Conservation (phyloP, 2,329 filamentous ascomycete species). For the Davidsoniella eucalypti region DNA sequence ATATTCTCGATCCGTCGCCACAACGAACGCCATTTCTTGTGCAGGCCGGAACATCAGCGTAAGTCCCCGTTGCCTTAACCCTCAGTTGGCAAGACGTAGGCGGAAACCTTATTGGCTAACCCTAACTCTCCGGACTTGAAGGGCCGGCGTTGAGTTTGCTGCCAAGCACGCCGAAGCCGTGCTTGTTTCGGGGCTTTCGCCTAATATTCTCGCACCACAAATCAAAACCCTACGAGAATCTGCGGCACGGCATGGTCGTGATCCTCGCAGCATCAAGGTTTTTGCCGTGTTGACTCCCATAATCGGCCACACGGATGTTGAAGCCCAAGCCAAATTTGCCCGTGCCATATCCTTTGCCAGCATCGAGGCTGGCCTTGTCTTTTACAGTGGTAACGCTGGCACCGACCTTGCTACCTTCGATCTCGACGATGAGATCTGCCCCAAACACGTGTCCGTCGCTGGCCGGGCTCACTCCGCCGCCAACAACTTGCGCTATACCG, state of each 20-base stretch:
- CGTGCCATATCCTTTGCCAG: constrained; percentile 38
- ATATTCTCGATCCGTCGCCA: constrained; percentile 43
- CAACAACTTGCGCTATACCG: constrained; percentile 25
- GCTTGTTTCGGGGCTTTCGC: constrained; percentile 42
- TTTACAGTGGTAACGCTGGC: constrained; percentile 53
- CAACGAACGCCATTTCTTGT: constrained; percentile 49
- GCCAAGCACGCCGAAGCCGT: constrained; percentile 49
- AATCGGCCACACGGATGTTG: constrained; percentile 41
- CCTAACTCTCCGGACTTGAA: not conserved
- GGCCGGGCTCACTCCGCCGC: constrained; percentile 38
- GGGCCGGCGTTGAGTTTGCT: constrained; percentile 40
- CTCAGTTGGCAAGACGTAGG: not conserved
- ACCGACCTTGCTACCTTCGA: constrained; percentile 44
- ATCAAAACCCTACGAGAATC: constrained; percentile 39
- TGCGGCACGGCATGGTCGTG: constrained; percentile 33
- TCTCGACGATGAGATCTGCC: constrained; percentile 45
- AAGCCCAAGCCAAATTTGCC: constrained; percentile 29
- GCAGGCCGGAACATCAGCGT: constrained; percentile 44
- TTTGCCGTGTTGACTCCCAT: constrained; percentile 42
- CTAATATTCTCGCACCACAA: constrained; percentile 35
- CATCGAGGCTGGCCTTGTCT: constrained; percentile 43
- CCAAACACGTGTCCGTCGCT: constrained; percentile 35
- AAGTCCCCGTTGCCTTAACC: not conserved
- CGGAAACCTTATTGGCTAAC: not conserved
- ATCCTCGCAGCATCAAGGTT: constrained; percentile 41